Evolutionary conservation across 345 rosid genomes (phyloP).

Genomic region (Heritiera littoralis): DNA sequence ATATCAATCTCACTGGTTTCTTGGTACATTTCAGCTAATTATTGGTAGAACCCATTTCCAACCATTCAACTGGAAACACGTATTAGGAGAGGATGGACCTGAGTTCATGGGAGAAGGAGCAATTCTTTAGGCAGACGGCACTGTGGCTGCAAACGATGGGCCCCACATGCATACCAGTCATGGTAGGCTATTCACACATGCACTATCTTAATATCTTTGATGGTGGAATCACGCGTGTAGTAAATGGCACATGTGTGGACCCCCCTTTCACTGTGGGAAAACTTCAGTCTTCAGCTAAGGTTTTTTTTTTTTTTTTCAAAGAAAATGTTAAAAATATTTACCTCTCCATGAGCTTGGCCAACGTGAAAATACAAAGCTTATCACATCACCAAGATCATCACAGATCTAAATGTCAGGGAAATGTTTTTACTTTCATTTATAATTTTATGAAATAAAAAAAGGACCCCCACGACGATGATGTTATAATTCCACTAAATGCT

Average conservation of each 20-base stretch:
- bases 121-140: constrained; percentile 6
- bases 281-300: too few relatives aligned
- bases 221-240: constrained; percentile 16
- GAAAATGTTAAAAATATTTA: background rate
- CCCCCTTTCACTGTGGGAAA: background rate
- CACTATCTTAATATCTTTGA: background rate
- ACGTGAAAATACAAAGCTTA: background rate
- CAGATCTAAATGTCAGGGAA: too few relatives aligned
- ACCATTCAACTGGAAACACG: background rate
- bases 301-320: background rate
- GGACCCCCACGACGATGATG: background rate
- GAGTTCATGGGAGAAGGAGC: background rate
- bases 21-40: background rate
- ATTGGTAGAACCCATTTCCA: background rate
- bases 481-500: background rate
- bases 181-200: background rate
- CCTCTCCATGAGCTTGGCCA: background rate
- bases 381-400: background rate
- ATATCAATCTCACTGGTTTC: background rate
- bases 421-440: too few relatives aligned
- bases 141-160: background rate
- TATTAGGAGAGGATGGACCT: background rate
- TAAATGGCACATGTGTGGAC: constrained; percentile 12
- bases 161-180: background rate
- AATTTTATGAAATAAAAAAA: background rate